These are phyloP conservation scores for Gynochthodes officinalis DNA, from an alignment of 257 asterid genomes.

Conservation along the genomic window DNA sequence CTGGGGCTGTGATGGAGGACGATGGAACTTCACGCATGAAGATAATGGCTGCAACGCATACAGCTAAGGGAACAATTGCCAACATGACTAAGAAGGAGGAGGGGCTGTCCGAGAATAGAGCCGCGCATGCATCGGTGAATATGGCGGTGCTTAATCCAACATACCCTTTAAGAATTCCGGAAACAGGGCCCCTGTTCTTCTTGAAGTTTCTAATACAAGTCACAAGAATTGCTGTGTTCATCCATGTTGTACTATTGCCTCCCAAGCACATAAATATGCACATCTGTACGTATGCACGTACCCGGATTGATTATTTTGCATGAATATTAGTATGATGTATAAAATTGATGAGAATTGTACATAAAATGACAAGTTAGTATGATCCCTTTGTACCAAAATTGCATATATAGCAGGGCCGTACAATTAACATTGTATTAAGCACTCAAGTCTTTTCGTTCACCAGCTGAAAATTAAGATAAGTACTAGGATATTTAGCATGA, in stretches of 20 bases:
- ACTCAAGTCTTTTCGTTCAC: no score
- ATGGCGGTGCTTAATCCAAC: slow-evolving; percentile 27
- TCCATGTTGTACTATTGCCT: slow-evolving; percentile 39
- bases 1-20: neutral
- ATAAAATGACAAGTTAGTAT: no score
- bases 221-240: slow-evolving; percentile 31
- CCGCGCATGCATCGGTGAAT: slow-evolving; percentile 26
- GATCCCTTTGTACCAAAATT: no score
- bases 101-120: slow-evolving; percentile 15
- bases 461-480: no score
- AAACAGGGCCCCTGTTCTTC: slow-evolving; percentile 26
- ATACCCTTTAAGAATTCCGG: slow-evolving; percentile 28
- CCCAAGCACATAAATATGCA: slow-evolving; percentile 34
- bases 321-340: no score
- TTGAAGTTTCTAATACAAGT: slow-evolving; percentile 33
- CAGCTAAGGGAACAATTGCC: slow-evolving; percentile 11
- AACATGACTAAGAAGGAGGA: slow-evolving; percentile 17
- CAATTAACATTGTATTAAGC: no score
- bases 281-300: no score
- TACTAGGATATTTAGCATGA: no score
- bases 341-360: no score
- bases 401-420: no score
- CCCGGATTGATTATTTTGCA: no score
- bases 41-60: slow-evolving; percentile 13
- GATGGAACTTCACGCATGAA: slow-evolving; percentile 27